Evolutionary conservation across 2,329 filamentous ascomycete species (phyloP), one percentile per base, ranked within the genome.

Genomic region (Fusarium sp.): DNA sequence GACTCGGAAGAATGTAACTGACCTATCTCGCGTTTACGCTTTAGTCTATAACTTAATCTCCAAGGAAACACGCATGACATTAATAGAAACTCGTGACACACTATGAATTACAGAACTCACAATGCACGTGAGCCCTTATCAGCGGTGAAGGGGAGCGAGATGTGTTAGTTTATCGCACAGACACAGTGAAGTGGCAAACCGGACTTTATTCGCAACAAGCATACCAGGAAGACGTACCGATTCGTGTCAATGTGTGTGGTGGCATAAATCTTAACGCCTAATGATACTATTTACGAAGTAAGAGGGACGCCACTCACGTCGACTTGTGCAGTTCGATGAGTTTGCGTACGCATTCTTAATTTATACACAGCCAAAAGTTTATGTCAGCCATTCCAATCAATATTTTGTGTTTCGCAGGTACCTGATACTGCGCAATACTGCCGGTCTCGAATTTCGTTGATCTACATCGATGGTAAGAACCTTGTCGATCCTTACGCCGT

Each of bases 241-340:
- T 56, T 56, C 59, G 41, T 55, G 20, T 26, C 36, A 62, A 63
- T 50, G 41, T 58, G 44, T 55, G 57, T 64, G 62, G 36, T 49
- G 62, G 62, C 56, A 67, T 64, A 42, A 63, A 64, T 55, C 44
- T 70, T 67, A 54, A 67, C 62, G 66, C 66, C 52, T 28, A 36
- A 44, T 53, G 41, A 36, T 59, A 28, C 51, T 47, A 31, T 44
- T 55, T 51, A 53, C 42, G 49, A 59, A 54, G 28, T 12, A 30
- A 20, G 18, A n/a, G 34, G 41, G 40, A 31, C 67, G 67, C 67
- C 67, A 67, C 67, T 51, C 51, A 63, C 57, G 66, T 49, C 42
- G 61, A 50, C 44, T 62, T 42, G 15, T 31, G 33, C 37, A 47
- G 18, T 51, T 63, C 16, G 50, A 61, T 15, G 23, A 47, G 20